Evolutionary conservation across 768 basidiomycete species (phyloP), one percentile per base, ranked within the genome.

Genomic region (Dacryopinax primogenitus): DNA sequence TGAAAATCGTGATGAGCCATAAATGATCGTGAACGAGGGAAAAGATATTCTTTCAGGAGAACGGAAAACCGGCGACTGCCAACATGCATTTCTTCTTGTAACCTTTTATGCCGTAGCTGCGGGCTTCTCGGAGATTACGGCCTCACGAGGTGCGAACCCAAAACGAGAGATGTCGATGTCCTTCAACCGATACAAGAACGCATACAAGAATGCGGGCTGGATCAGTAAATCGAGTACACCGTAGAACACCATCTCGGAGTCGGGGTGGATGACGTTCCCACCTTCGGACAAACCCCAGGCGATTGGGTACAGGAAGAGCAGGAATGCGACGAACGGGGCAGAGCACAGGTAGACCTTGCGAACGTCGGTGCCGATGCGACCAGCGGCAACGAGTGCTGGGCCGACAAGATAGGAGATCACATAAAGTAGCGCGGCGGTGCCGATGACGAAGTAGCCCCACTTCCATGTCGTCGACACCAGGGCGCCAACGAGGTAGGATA

Each of bases 271-370:
- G 65, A 74, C 76, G 71, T 83, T 80, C 6, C 76, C 75, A 18
- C 82, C 82, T 64, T 83, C 83, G 28, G 78, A 76, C 33, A 81
- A 74, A 62, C 79, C 83, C 83, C 83, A 84, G 28, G 76, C 77
- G 68, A 85, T 78, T 11, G 84, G 81, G 74, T 84, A 84, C 15
- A 82, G 69, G 65, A 80, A 64, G 80, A 81, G 83, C 68, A 84
- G 75, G 73, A 83, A 77, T 16, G 78, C 75, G 67, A 85, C 75
- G 73, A 78, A 78, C 13, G 67, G 69, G 2, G 80, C 78, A 21
- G 78, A 77, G 21, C 33, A 67, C 51, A 72, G 68, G 73, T 76
- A 77, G 1, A 72, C 66, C 63, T 62, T 63, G 64, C 70, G 67
- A 70, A 69, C 74, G 12, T 70, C 72, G 21, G 66, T 58, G 23